A percentile compares a stretch with the other conserved stretches of the same genome.
Conservation (phyloP, 345 rosid genomes). For the Lepidium didymum region DNA sequence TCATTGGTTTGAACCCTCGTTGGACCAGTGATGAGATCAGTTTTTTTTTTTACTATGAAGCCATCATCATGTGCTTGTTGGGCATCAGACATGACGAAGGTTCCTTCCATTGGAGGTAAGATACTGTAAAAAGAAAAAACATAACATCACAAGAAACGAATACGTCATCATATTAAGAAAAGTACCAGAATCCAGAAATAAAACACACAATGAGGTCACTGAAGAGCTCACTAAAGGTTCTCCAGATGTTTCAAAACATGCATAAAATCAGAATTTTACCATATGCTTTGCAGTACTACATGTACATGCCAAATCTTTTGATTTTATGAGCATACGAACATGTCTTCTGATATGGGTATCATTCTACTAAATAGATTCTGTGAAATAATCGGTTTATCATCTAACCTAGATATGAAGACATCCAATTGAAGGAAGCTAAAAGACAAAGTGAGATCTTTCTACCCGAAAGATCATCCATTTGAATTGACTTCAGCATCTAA, state of each 20-base stretch:
- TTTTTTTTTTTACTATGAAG: constrained; percentile 29
- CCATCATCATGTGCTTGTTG: constrained; percentile 28
- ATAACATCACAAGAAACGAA: not conserved
- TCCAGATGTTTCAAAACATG: not conserved
- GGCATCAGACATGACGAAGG: constrained; percentile 33
- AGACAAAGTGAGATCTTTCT: not conserved
- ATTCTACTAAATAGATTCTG: not conserved
- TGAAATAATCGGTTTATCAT: not conserved
- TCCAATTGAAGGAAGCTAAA: not conserved
- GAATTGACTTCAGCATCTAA: constrained; percentile 3
- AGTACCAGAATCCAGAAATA: not conserved
- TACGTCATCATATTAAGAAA: not conserved
- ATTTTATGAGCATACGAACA: not conserved
- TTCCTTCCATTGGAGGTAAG: constrained; percentile 31
- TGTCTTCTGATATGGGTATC: not conserved
- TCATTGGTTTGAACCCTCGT: constrained; percentile 14
- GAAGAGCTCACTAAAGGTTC: not conserved
- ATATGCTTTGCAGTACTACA: not conserved
- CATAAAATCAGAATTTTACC: not conserved
- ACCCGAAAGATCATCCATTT: not conserved
- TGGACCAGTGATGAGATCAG: constrained; percentile 21
- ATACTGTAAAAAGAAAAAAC: constrained; percentile 22
- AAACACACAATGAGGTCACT: not conserved
- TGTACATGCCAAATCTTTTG: not conserved
- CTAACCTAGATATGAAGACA: not conserved